phyloP scores from a whole-genome alignment of 306 rosid genomes.

The Lathyrus sativus region DNA sequence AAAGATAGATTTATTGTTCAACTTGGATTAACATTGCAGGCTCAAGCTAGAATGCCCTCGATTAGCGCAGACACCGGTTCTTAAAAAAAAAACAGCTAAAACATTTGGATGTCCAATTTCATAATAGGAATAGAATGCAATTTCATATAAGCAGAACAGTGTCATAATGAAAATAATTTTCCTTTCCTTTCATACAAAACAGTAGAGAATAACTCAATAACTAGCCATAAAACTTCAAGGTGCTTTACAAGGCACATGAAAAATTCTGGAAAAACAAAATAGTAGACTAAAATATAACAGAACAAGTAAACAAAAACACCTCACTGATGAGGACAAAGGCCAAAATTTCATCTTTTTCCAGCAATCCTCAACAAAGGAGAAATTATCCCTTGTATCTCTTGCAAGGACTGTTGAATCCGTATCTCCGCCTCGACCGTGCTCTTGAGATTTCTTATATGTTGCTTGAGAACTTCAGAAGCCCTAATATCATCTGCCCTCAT shows the following conservation, averaged over 20 bases:
- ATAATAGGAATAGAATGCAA: too few species aligned
- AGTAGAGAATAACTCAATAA: conserved; percentile 13
- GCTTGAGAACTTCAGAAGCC: conserved; percentile 52
- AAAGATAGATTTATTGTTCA: too few species aligned
- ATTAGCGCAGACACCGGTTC: too few species aligned
- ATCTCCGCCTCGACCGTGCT: conserved; percentile 78
- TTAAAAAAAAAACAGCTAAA: too few species aligned
- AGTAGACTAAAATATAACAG: conserved; percentile 6
- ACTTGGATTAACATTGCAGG: too few species aligned
- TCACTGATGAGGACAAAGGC: not conserved
- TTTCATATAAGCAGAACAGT: too few species aligned
- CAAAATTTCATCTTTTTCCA: conserved; percentile 64
- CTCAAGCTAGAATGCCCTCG: too few species aligned
- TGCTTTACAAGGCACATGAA: conserved; percentile 20
- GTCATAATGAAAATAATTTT: too few species aligned
- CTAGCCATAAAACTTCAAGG: conserved; percentile 14
- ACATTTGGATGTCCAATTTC: too few species aligned
- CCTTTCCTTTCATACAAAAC: too few species aligned
- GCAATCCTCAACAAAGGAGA: conserved; percentile 82
- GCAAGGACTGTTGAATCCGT: conserved; percentile 66
- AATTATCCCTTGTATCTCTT: conserved; percentile 81
- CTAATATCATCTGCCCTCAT: conserved; percentile 63
- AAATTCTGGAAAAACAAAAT: conserved; percentile 25
- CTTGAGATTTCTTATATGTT: conserved; percentile 65
- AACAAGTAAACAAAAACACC: conserved; percentile 19